Conservation (phyloP, 108 stramenopile genomes). For the Fragilaria radians region DNA sequence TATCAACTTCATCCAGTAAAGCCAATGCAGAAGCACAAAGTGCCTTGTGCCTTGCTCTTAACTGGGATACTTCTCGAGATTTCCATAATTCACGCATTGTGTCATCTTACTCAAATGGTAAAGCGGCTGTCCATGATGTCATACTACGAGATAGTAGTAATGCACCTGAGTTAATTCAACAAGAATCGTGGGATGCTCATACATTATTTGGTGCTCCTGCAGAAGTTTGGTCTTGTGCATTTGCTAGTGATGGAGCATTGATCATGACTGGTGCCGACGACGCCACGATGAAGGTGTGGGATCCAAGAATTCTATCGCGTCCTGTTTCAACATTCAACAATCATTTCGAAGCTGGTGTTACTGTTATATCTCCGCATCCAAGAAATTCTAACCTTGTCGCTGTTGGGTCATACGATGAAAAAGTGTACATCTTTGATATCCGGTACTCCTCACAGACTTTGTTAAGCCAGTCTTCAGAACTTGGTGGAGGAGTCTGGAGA, state of each 20-base stretch:
- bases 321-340: slow-evolving; percentile 25
- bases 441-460: slow-evolving; percentile 22
- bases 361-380: slow-evolving; percentile 67
- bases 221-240: slow-evolving; percentile 70
- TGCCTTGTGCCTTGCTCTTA: slow-evolving; percentile 53
- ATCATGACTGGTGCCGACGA: slow-evolving; percentile 49
- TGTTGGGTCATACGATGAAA: slow-evolving; percentile 77
- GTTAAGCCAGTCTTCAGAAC: slow-evolving; percentile 10
- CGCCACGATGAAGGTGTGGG: slow-evolving; percentile 60
- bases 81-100: slow-evolving; percentile 26
- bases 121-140: slow-evolving; percentile 44
- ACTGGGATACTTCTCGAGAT: slow-evolving; percentile 15
- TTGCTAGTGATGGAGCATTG: slow-evolving; percentile 12
- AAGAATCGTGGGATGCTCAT: slow-evolving; percentile 64
- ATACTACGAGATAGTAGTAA: slow-evolving; percentile 4
- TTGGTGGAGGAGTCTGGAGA: slow-evolving; percentile 82
- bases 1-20: not conserved
- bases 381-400: slow-evolving; percentile 42
- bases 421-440: slow-evolving; percentile 57
- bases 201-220: slow-evolving; percentile 62
- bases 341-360: slow-evolving; percentile 78
- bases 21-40: not conserved
- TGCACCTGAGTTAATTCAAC: not conserved
- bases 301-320: slow-evolving; percentile 26
- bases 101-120: slow-evolving; percentile 79